Percentiles rank a stretch among this genome's conserved stretches.
These are phyloP conservation scores for Barbarea vulgaris DNA, from an alignment of 345 rosid genomes.

Conservation along the genomic window DNA sequence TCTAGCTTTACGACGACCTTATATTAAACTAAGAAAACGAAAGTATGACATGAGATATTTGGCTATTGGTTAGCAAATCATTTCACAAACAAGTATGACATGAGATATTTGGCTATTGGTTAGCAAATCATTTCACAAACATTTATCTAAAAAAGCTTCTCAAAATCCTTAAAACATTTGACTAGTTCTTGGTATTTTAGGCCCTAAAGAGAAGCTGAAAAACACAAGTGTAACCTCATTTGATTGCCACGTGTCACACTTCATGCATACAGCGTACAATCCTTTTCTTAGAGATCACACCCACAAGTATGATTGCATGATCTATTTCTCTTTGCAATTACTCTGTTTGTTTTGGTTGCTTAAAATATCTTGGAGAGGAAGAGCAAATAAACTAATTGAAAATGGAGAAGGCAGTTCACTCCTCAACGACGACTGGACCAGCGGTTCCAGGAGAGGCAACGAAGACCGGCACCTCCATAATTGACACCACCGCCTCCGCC, in stretches of 20 bases:
- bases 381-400: background rate
- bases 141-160: background rate
- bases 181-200: conserved; percentile 18
- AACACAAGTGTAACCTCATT: conserved; percentile 8
- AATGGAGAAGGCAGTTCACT: conserved; percentile 37
- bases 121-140: background rate
- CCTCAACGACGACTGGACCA: conserved; percentile 46
- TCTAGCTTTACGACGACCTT: background rate
- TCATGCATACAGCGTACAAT: conserved; percentile 16
- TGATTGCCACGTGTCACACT: conserved; percentile 11
- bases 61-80: background rate
- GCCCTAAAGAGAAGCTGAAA: conserved; percentile 17
- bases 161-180: conserved; percentile 7
- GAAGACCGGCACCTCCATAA: conserved; percentile 46
- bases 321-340: conserved; percentile 1
- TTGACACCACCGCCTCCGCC: conserved; percentile 60
- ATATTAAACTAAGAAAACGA: too few relatives aligned
- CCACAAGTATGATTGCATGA: conserved; percentile 10
- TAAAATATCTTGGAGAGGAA: background rate
- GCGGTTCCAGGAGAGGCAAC: conserved; percentile 64
- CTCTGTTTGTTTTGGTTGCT: conserved; percentile 23
- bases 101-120: background rate
- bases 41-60: background rate
- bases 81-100: background rate
- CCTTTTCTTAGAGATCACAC: background rate